phyloP scores from a whole-genome alignment of 805 yeast genomes.

The Ogataea trehalophila region DNA sequence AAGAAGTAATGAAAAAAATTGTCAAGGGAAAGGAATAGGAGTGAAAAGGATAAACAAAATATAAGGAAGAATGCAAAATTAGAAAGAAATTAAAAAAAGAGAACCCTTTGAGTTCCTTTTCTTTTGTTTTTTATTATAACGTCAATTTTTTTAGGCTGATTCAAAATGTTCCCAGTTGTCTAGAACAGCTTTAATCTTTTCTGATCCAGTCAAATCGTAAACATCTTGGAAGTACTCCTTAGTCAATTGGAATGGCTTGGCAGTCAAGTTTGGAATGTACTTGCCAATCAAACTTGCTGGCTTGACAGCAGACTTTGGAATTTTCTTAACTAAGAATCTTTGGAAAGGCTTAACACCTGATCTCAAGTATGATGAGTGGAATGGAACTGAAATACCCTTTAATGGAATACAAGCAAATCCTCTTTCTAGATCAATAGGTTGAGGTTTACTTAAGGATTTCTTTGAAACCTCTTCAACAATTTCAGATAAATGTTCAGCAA shows the following conservation, averaged over 20 bases:
- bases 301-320: conserved; percentile 90
- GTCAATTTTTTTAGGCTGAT: conserved; percentile 32
- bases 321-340: conserved; percentile 93
- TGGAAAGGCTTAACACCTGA: conserved; percentile 99
- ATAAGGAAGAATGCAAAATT: background rate
- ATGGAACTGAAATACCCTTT: conserved; percentile 98
- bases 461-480: conserved; percentile 82
- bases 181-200: conserved; percentile 80
- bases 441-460: conserved; percentile 81
- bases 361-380: conserved; percentile 98
- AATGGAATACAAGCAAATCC: conserved; percentile 98
- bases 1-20: background rate
- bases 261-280: conserved; percentile 98
- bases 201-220: conserved; percentile 84
- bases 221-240: conserved; percentile 98
- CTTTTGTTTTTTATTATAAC: too few species aligned
- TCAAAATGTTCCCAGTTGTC: conserved; percentile 94
- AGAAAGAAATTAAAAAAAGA: background rate
- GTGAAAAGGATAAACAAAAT: background rate
- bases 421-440: conserved; percentile 95
- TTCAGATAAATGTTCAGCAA: conserved; percentile 81
- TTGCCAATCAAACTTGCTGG: conserved; percentile 90
- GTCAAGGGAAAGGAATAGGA: background rate
- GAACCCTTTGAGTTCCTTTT: background rate
- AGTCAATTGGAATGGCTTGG: conserved; percentile 92